phyloP scores from a whole-genome alignment of 2,329 filamentous ascomycete genomes.

The Colletotrichum spaethianum region DNA sequence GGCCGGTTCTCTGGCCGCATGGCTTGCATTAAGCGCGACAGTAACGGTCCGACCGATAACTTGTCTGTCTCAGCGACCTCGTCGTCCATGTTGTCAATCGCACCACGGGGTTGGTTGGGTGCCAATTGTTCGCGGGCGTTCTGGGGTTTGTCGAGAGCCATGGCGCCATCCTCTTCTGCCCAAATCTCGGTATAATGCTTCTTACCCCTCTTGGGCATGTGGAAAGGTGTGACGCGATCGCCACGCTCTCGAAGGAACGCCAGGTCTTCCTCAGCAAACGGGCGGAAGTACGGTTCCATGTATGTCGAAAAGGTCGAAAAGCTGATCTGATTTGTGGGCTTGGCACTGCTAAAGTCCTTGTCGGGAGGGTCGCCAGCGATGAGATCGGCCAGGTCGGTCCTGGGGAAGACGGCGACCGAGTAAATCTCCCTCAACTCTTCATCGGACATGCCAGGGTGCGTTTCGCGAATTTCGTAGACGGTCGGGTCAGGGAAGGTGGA shows the following conservation, averaged over 20 bases:
- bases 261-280: constrained; percentile 92
- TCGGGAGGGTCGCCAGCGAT: constrained; percentile 93
- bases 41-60: constrained; percentile 88
- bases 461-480: constrained; percentile 89
- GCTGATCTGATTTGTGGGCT: constrained; percentile 93
- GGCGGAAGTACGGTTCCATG: constrained; percentile 91
- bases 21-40: constrained; percentile 84
- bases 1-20: constrained; percentile 82
- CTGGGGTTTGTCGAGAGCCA: constrained; percentile 78
- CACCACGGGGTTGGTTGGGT: constrained; percentile 86
- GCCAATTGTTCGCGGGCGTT: constrained; percentile 76
- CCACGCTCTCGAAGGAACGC: constrained; percentile 93
- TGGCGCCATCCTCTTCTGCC: constrained; percentile 91
- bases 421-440: constrained; percentile 92
- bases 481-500: constrained; percentile 93
- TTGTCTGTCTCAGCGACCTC: constrained; percentile 90
- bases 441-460: constrained; percentile 82
- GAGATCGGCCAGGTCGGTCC: constrained; percentile 83
- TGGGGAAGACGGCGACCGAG: constrained; percentile 87
- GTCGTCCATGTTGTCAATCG: constrained; percentile 89
- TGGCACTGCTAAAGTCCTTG: constrained; percentile 94
- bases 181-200: constrained; percentile 91
- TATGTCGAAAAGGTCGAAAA: constrained; percentile 94
- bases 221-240: constrained; percentile 85
- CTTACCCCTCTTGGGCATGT: constrained; percentile 88